Conservation (phyloP, 1,139 yeast genomes). For the Yamadazyma triangularis region DNA sequence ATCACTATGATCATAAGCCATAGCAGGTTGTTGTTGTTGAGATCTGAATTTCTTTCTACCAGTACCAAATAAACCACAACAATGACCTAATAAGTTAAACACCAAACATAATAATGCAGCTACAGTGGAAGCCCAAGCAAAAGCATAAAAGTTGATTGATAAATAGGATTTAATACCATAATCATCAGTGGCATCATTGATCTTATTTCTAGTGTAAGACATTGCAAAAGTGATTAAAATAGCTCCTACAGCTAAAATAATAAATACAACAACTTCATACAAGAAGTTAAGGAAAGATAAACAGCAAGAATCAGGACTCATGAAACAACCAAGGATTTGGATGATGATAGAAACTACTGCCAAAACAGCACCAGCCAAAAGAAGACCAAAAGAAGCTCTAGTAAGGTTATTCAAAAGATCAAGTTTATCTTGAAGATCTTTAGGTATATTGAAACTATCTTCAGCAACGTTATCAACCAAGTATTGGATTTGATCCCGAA, state of each 20-base stretch:
- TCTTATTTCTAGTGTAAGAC: constrained; percentile 23
- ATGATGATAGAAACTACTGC: constrained; percentile 25
- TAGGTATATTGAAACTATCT: constrained; percentile 35
- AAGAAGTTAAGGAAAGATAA: constrained; percentile 39
- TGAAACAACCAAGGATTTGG: constrained; percentile 28
- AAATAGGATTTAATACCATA: constrained; percentile 35
- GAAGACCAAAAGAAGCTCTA: constrained; percentile 23
- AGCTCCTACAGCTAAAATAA: constrained; percentile 29
- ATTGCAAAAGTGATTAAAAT: constrained; percentile 33
- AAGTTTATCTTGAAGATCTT: constrained; percentile 29
- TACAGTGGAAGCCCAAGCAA: constrained; percentile 37
- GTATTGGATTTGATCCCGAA: constrained; percentile 21
- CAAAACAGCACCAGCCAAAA: constrained; percentile 25
- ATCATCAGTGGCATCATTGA: constrained; percentile 25
- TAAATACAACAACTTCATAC: constrained; percentile 27
- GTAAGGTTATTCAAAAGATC: constrained; percentile 24
- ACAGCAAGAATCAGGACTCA: constrained; percentile 35
- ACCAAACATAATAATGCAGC: constrained; percentile 32
- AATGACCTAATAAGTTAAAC: constrained; percentile 39
- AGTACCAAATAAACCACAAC: constrained; percentile 38
- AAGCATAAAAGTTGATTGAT: constrained; percentile 41
- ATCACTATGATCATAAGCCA: constrained; percentile 25
- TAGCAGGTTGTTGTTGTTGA: constrained; percentile 15
- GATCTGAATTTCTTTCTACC: constrained; percentile 29
- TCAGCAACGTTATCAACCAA: constrained; percentile 27